Base-by-base conservation (phyloP, 1,284 basidiomycete species). In the Rhodotorula sp. region DNA sequence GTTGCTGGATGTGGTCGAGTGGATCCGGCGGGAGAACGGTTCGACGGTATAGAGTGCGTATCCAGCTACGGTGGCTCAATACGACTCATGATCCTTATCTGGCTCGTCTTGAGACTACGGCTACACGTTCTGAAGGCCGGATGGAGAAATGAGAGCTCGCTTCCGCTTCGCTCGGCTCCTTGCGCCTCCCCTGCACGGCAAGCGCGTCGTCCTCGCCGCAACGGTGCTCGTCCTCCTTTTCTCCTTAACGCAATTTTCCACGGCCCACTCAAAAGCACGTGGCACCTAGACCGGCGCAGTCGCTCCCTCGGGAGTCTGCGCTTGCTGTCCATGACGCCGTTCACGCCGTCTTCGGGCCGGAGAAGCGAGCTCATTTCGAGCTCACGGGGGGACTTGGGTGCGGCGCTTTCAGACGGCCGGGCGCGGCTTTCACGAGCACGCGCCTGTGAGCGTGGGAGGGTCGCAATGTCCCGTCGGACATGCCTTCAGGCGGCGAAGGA, bases 381-480 rank as follows among this genome's bases (percentile, higher is more conserved):
- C 53, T 42, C 41, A 42, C 34, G 34, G 34, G 34, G 34, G 34
- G 34, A 34, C 34, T 34, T 34, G 34, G 55, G 34, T 44, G 41
- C 34, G 8, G 55, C 50, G 52, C 4, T 9, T 53, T 12, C 34
- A 21, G 27, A 41, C 46, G 64, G 55, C 25, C 66, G 66, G 68
- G 73, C 70, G 73, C 42, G 42, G 48, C 54, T 59, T 56, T 70
- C 70, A 69, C 64, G 44, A 64, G 34, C 17, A 23, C 48, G 13
- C n/a, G 54, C 62, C 58, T 65, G 72, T 59, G 57, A 59, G 73
- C 73, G 73, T 74, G 73, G 58, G 54, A 45, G 70, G 70, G 73
- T 67, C 73, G 70, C 73, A 74, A 74, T 74, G 73, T 70, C 70
- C 63, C 63, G 73, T 59, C 60, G 53, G 58, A 74, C 67, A 74